Conservation (phyloP, 2,329 filamentous ascomycete genomes). For the Claviceps sp. region DNA sequence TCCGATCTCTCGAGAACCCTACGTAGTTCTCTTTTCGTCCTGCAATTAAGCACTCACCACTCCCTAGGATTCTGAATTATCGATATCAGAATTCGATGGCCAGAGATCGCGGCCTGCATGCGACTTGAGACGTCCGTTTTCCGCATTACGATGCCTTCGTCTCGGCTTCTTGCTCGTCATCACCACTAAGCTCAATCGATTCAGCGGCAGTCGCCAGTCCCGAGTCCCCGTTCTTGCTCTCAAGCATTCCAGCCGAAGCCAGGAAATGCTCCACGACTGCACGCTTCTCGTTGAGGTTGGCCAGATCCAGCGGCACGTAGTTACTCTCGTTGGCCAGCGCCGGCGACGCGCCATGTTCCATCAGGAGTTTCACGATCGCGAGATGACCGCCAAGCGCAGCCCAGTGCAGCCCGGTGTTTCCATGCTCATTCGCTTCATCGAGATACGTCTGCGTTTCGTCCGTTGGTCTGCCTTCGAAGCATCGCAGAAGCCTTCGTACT, state of each 20-base stretch:
- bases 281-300: conserved; percentile 55
- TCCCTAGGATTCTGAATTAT: background rate
- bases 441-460: conserved; percentile 39
- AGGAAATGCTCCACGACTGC: conserved; percentile 51
- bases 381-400: conserved; percentile 82
- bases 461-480: conserved; percentile 26
- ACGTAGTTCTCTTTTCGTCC: too few relatives aligned
- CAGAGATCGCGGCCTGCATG: background rate
- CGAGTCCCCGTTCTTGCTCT: conserved; percentile 31
- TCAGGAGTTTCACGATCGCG: conserved; percentile 61
- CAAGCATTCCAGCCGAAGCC: conserved; percentile 31
- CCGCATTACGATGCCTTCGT: conserved; percentile 2
- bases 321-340: conserved; percentile 71
- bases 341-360: conserved; percentile 65
- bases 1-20: too few relatives aligned
- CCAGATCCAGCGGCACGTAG: conserved; percentile 65
- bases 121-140: background rate
- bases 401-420: conserved; percentile 91
- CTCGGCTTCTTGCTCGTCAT: conserved; percentile 14
- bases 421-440: conserved; percentile 61
- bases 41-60: background rate
- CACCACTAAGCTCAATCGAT: conserved; percentile 24
- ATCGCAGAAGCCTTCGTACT: conserved; percentile 29
- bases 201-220: conserved; percentile 27
- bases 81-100: background rate